Base-by-base conservation (phyloP, 805 yeast genomes). In the Zygosaccharomyces kombuchaensis region DNA sequence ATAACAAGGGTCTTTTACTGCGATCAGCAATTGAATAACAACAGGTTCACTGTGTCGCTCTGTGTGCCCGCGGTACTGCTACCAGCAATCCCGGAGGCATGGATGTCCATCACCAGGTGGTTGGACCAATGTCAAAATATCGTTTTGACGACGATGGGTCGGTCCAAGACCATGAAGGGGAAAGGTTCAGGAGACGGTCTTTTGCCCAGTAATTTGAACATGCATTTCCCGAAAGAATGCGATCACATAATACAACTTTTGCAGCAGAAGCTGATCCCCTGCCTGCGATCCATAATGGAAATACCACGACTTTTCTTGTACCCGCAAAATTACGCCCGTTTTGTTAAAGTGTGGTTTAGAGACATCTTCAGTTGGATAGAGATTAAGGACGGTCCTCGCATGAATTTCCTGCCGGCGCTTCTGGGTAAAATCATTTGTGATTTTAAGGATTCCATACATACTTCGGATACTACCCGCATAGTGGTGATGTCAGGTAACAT, bases 401-500 rank as follows among this genome's bases (percentile, higher is more conserved):
- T 56, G 36, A 53, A 54, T 16, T 62, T 63, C 37, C 37, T 65
- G 17, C 60, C 63, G 0, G 59, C 59, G 3, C 47, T 62, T 9
- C 40, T 64, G 34, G 62, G 67, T 4, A 59, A 58, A 26, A 41
- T 62, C 4, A 44, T 62, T 1, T 53, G 60, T 19, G 61, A 60
- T 29, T 61, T 54, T 23, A 53, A 52, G 12, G 54, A 56, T 9
- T 45, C 55, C 3, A 36, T 54, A 10, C 40, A 52, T 2, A 58
- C 58, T 26, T 43, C 51, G 8, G 73, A 69, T 34, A 59, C 71
- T n/a, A 67, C 75, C 6, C 67, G 83, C 36, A 68, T 80, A 1
- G 78, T 78, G 1, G 68, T 80, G 3, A 71, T 78, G 75, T 78
- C 84, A 0, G 76, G 80, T 12, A 80, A 80, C 55, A 77, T 80